These are phyloP conservation scores for Metarhizium sp. DNA, from an alignment of 2,329 filamentous ascomycete genomes.

Conservation along the genomic window DNA sequence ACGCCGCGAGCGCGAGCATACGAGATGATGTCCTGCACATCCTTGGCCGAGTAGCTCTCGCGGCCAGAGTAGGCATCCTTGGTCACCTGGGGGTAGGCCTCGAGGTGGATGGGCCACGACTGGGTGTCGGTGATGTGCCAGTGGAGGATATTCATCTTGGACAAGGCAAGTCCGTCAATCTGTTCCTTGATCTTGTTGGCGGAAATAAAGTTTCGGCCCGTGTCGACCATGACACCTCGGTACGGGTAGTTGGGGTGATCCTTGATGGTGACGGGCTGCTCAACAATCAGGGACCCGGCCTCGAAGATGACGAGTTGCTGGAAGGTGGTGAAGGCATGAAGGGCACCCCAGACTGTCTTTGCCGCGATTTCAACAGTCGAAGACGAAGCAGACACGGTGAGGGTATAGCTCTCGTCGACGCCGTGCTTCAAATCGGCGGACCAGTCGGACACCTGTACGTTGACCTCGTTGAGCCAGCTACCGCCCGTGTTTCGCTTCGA, in stretches of 20 bases:
- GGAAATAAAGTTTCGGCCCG: conserved; percentile 44
- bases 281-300: conserved; percentile 34
- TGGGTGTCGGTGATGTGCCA: conserved; percentile 48
- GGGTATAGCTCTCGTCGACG: conserved; percentile 46
- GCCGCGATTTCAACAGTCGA: conserved; percentile 34
- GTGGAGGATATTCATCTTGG: conserved; percentile 48
- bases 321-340: conserved; percentile 47
- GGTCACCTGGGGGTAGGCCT: conserved; percentile 40
- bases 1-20: conserved; percentile 43
- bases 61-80: conserved; percentile 42
- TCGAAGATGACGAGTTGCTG: conserved; percentile 45
- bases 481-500: conserved; percentile 15
- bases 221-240: conserved; percentile 46
- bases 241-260: conserved; percentile 43
- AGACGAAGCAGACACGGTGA: conserved; percentile 31
- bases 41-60: conserved; percentile 33
- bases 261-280: conserved; percentile 40
- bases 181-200: conserved; percentile 42
- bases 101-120: conserved; percentile 43
- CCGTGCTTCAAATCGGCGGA: conserved; percentile 42
- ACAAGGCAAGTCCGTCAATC: conserved; percentile 42
- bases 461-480: conserved; percentile 28
- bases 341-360: conserved; percentile 42
- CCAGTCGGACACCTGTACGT: conserved; percentile 34
- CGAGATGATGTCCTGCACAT: conserved; percentile 32